phyloP scores from a whole-genome alignment of 768 basidiomycete species.

The Mrakia hoshinonis region DNA sequence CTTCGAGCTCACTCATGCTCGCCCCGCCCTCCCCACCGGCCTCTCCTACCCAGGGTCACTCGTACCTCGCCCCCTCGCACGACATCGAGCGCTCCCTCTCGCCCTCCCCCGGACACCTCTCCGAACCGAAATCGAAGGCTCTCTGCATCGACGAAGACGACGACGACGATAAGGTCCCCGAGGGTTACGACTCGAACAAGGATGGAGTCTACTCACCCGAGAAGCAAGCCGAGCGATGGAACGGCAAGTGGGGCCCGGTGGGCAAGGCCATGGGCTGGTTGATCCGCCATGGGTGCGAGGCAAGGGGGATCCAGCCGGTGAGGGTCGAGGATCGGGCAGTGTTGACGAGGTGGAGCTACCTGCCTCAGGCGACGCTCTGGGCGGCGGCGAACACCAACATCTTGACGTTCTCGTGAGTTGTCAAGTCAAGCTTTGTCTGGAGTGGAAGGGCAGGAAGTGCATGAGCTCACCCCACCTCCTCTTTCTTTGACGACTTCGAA shows the following conservation, averaged over 20 bases:
- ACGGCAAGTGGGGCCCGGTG: constrained; percentile 26
- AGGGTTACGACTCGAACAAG: constrained; percentile 6
- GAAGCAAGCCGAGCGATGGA: constrained; percentile 13
- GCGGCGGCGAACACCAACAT: constrained; percentile 27
- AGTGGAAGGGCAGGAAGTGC: not conserved
- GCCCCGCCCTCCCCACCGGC: not conserved
- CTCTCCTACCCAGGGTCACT: too few relatives aligned
- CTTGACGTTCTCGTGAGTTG: constrained; percentile 24
- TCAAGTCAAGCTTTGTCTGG: not conserved
- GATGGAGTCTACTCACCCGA: constrained; percentile 10
- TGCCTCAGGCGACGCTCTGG: constrained; percentile 13
- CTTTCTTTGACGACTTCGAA: too few relatives aligned
- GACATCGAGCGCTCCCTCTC: not conserved
- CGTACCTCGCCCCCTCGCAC: too few relatives aligned
- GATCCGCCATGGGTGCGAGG: constrained; percentile 22
- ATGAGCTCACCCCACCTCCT: not conserved
- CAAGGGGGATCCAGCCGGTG: constrained; percentile 25
- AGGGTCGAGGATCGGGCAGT: constrained; percentile 16
- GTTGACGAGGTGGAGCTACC: constrained; percentile 17
- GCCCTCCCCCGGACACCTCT: not conserved
- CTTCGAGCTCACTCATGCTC: not conserved
- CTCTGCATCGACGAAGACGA: constrained; percentile 5
- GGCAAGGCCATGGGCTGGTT: constrained; percentile 16
- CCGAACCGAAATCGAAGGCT: not conserved
- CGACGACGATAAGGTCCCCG: not conserved